Evolutionary conservation across 495 filamentous ascomycete genomes (phyloP).

Genomic region (Aspergillus nidulans): DNA sequence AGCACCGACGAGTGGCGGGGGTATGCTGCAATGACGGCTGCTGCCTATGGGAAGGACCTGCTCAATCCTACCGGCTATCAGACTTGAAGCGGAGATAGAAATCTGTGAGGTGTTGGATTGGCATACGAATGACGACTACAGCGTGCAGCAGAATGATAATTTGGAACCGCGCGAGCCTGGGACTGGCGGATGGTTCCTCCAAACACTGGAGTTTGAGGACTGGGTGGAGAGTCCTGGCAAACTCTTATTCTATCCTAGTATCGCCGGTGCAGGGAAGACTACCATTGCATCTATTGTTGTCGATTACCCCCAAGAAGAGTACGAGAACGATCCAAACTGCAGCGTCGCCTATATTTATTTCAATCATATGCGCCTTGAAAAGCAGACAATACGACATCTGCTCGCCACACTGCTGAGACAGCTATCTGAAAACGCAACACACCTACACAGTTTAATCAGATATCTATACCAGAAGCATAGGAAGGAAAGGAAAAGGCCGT

Average conservation of each 20-base stretch:
- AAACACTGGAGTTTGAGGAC: not conserved
- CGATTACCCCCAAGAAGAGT: slow-evolving; percentile 19
- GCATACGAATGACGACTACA: not conserved
- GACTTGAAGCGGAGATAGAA: not conserved
- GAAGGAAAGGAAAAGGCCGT: slow-evolving; percentile 15
- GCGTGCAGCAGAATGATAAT: not conserved
- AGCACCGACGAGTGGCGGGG: not conserved
- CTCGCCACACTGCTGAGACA: not conserved
- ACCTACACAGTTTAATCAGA: not conserved
- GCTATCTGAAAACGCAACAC: not conserved
- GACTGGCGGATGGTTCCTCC: not conserved
- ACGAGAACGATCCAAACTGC: slow-evolving; percentile 13
- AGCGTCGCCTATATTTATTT: slow-evolving; percentile 39
- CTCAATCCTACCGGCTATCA: not conserved
- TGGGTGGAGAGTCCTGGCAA: not conserved
- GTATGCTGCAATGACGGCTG: not conserved
- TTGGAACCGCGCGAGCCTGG: not conserved
- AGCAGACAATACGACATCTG: not conserved
- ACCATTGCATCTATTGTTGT: slow-evolving; percentile 34
- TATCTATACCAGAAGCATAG: not conserved
- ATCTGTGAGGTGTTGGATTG: not conserved
- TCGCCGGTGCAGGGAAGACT: slow-evolving; percentile 40
- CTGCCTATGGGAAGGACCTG: not conserved
- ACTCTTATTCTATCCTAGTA: slow-evolving; percentile 43
- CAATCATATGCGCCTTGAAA: slow-evolving; percentile 15